Evolutionary conservation across 2,329 filamentous ascomycete species (phyloP).

Genomic region (Fusarium annulatum): DNA sequence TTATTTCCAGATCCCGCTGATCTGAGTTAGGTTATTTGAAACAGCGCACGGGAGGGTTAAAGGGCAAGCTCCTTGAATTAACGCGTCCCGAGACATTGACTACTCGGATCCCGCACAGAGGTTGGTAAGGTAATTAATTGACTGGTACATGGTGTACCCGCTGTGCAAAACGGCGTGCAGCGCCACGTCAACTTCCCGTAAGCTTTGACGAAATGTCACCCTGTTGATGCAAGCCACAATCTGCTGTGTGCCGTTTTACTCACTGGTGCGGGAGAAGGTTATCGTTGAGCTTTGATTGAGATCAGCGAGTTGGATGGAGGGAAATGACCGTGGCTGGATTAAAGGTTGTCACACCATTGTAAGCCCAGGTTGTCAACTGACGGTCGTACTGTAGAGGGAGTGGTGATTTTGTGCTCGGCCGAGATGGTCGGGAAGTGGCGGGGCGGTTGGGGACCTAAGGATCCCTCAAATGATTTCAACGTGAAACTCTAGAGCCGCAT

Average conservation of each 20-base stretch:
- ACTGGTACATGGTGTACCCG: background rate
- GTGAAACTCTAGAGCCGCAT: background rate
- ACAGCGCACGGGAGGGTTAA: background rate
- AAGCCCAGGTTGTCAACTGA: background rate
- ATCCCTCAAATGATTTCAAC: background rate
- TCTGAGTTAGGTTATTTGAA: background rate
- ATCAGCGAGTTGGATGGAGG: background rate
- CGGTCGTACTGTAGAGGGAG: background rate
- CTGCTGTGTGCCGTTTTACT: background rate
- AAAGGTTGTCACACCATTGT: background rate
- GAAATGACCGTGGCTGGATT: background rate
- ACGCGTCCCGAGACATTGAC: background rate
- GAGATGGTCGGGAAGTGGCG: background rate
- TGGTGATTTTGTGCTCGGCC: background rate
- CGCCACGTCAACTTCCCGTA: background rate
- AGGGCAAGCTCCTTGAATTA: background rate
- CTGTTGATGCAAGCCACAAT: background rate
- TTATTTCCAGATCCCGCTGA: background rate
- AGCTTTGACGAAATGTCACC: background rate
- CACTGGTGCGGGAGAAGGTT: background rate
- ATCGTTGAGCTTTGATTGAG: background rate
- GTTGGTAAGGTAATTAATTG: background rate
- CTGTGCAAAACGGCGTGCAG: background rate
- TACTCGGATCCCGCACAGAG: background rate
- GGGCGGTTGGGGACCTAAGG: background rate